Conservation (phyloP, 208 protist genomes). For the Trypanosoma melophagium region DNA sequence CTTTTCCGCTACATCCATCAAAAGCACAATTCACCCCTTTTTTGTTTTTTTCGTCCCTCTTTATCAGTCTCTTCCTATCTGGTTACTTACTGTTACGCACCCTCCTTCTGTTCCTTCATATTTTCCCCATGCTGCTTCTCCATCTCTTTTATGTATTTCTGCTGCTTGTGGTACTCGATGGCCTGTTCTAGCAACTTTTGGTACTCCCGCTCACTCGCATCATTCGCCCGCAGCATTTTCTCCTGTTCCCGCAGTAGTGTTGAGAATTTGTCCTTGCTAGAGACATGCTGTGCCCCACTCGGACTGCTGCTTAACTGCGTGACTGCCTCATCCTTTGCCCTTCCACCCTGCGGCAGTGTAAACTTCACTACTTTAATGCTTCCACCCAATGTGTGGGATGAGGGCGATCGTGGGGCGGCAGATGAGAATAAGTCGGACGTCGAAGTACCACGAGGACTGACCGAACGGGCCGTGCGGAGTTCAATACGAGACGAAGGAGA, state of each 20-base stretch:
- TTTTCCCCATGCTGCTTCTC: conserved; percentile 22
- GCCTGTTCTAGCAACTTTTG: conserved; percentile 54
- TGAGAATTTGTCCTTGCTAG: conserved; percentile 63
- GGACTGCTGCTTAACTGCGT: conserved; percentile 52
- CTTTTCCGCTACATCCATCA: no score
- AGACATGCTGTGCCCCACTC: conserved; percentile 48
- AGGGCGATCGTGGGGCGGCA: background rate
- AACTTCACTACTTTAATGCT: conserved; percentile 72
- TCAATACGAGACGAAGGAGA: background rate
- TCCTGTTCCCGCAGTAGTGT: conserved; percentile 52
- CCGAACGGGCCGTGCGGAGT: no score
- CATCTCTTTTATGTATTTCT: conserved; percentile 15
- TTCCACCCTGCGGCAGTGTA: conserved; percentile 46
- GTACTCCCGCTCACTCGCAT: conserved; percentile 51
- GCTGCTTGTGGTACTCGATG: conserved; percentile 53
- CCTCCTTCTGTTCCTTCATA: background rate
- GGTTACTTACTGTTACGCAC: background rate
- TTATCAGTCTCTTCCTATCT: background rate
- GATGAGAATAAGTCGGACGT: background rate
- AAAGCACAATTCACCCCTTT: background rate
- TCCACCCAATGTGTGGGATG: background rate
- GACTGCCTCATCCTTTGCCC: conserved; percentile 64
- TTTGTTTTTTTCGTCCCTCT: conserved; percentile 25
- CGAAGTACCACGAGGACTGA: no score
- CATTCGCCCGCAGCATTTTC: conserved; percentile 34